Conservation (phyloP, 176 grass and related monocot species). For the Oryza coarctata region DNA sequence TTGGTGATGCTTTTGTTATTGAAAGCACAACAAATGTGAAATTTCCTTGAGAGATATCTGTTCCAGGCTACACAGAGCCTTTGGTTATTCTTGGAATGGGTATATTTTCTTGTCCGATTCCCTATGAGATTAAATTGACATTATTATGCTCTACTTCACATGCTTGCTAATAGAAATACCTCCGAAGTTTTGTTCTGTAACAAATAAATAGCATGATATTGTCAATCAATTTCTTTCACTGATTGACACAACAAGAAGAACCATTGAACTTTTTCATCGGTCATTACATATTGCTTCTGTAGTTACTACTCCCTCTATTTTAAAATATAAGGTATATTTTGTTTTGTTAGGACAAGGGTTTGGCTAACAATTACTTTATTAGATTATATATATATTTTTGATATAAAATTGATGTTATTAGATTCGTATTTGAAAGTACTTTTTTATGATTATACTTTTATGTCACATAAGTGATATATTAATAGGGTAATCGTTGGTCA, state of each 20-base stretch:
- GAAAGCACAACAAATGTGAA: slow-evolving; percentile 69
- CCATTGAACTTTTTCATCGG: not conserved
- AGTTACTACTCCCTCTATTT: no score
- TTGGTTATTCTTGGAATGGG: slow-evolving; percentile 74
- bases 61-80: slow-evolving; percentile 50
- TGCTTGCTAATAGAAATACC: not conserved
- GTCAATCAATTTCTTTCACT: not conserved
- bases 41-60: slow-evolving; percentile 59
- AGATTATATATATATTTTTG: no score
- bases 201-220: not conserved
- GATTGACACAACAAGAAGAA: not conserved
- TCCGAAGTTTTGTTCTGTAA: not conserved
- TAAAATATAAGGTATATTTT: no score
- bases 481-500: no score
- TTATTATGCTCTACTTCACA: not conserved
- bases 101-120: slow-evolving; percentile 21
- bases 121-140: not conserved
- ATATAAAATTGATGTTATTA: no score
- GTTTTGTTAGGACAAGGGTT: no score
- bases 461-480: no score
- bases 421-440: no score
- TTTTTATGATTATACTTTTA: no score
- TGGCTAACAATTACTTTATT: no score
- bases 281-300: not conserved
- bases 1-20: slow-evolving; percentile 43